phyloP scores from a whole-genome alignment of 192 early-diverging fungal genomes.

The Chytriomyces confervae region DNA sequence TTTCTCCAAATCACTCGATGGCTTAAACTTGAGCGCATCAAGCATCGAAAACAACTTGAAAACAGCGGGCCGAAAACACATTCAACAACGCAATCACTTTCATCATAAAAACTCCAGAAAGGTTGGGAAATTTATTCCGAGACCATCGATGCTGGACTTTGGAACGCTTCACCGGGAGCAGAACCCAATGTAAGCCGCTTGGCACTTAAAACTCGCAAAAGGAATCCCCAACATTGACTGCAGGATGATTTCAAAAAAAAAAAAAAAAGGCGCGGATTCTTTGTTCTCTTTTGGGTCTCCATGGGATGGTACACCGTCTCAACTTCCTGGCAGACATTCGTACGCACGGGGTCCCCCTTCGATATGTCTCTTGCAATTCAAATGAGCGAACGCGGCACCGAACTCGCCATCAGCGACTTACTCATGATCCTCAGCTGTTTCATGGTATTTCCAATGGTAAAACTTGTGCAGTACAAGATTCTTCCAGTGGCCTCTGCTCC shows the following conservation, averaged over 20 bases:
- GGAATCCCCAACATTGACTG: too few species aligned
- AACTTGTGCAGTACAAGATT: constrained; percentile 56
- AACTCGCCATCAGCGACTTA: constrained; percentile 75
- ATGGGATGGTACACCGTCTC: constrained; percentile 73
- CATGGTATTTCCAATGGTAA: constrained; percentile 66
- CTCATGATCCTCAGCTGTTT: constrained; percentile 71
- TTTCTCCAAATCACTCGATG: too few species aligned
- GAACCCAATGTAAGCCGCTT: constrained; percentile 16
- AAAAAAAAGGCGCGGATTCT: constrained; percentile 65
- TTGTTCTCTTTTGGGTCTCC: constrained; percentile 81
- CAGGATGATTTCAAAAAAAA: too few species aligned
- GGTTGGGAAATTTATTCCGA: not conserved
- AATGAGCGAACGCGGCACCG: constrained; percentile 67
- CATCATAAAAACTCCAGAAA: not conserved
- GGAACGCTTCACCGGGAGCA: not conserved
- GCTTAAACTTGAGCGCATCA: too few species aligned
- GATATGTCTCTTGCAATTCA: constrained; percentile 57
- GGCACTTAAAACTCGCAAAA: not conserved
- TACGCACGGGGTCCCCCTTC: constrained; percentile 59
- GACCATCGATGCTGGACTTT: constrained; percentile 29
- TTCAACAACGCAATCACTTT: not conserved
- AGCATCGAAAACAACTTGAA: too few species aligned
- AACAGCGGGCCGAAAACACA: not conserved
- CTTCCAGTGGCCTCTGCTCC: constrained; percentile 51
- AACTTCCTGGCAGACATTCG: constrained; percentile 61